phyloP scores from a whole-genome alignment of 2,329 filamentous ascomycete genomes.

The Botrytis pseudocinerea region DNA sequence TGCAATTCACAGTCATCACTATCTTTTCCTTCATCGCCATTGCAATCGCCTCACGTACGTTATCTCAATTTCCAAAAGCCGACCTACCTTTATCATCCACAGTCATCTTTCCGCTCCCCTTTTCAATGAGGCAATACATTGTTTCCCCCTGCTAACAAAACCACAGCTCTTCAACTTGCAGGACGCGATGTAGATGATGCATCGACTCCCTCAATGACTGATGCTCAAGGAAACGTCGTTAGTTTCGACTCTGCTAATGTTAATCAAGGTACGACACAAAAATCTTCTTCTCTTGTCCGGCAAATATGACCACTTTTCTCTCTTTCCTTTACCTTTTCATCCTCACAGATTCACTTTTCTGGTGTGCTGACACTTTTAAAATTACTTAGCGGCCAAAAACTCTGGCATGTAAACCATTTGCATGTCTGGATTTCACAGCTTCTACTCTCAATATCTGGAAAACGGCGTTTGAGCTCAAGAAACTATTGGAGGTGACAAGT shows the following conservation, averaged over 20 bases:
- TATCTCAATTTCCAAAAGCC: not conserved
- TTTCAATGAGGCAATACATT: not conserved
- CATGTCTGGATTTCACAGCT: not conserved
- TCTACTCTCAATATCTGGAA: not conserved
- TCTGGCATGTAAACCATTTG: not conserved
- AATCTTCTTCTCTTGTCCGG: not conserved
- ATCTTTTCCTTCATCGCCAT: slow-evolving; percentile 37
- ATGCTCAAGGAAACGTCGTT: slow-evolving; percentile 34
- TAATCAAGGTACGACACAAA: slow-evolving; percentile 20
- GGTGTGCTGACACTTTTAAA: not conserved
- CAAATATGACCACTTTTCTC: not conserved
- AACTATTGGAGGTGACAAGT: too few relatives aligned
- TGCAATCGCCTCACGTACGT: slow-evolving; percentile 35
- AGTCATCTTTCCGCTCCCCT: not conserved
- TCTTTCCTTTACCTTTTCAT: not conserved
- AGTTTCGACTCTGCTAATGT: slow-evolving; percentile 33
- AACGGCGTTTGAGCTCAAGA: not conserved
- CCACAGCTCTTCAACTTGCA: not conserved
- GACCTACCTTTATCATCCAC: not conserved
- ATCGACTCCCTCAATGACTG: slow-evolving; percentile 34
- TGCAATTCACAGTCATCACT: slow-evolving; percentile 38
- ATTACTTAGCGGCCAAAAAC: not conserved
- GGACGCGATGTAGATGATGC: slow-evolving; percentile 24
- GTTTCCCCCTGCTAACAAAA: not conserved
- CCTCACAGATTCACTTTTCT: not conserved